Conservation (phyloP, 2,329 filamentous ascomycete species). For the Colletotrichum melonis region DNA sequence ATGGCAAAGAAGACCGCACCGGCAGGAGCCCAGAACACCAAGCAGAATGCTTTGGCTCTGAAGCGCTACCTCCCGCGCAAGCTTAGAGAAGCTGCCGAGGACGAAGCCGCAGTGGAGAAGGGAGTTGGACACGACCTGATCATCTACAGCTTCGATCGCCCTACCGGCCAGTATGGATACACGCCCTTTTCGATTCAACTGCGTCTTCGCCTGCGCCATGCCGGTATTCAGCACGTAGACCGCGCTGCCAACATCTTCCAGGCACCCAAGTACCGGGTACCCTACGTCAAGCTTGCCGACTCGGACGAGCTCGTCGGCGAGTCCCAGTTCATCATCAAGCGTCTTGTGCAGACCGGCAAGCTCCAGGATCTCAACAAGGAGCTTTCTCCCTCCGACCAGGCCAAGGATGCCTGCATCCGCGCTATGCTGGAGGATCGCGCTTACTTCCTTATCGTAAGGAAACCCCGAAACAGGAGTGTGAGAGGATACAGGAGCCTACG, state of each 20-base stretch:
- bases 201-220: constrained; percentile 38
- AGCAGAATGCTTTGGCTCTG: constrained; percentile 33
- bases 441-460: constrained; percentile 38
- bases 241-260: constrained; percentile 33
- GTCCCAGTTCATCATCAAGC: constrained; percentile 36
- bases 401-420: constrained; percentile 35
- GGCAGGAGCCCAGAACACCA: constrained; percentile 31
- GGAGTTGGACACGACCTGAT: constrained; percentile 32
- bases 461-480: not conserved
- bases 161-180: constrained; percentile 35
- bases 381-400: constrained; percentile 28
- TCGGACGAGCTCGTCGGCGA: constrained; percentile 38
- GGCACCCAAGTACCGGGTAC: constrained; percentile 38
- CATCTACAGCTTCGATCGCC: constrained; percentile 38
- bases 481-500: not conserved
- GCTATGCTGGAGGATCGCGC: constrained; percentile 38
- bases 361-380: constrained; percentile 33
- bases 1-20: constrained; percentile 26
- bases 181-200: constrained; percentile 38
- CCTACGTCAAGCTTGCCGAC: constrained; percentile 37
- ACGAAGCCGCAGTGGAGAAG: constrained; percentile 36
- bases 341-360: constrained; percentile 36
- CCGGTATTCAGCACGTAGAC: constrained; percentile 35
- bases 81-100: constrained; percentile 33
- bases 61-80: constrained; percentile 34